Evolutionary conservation across 257 asterid genomes (phyloP), one percentile per base, ranked within the genome.

Genomic region (Jaltomata sinuosa): DNA sequence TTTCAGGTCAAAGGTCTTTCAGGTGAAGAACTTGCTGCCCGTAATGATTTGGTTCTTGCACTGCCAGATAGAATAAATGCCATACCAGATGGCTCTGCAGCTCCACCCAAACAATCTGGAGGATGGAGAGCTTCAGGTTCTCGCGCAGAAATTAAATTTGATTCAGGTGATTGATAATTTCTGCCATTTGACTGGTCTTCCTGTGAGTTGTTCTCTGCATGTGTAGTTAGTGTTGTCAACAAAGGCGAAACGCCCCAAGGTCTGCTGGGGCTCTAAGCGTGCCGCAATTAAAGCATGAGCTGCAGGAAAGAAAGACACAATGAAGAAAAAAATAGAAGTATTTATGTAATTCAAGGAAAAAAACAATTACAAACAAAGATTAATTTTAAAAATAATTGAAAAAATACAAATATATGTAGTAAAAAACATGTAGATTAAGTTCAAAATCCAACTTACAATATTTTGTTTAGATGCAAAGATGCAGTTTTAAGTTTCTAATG

Each of bases 121-220:
- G 97, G 97, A 36, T 96, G 99, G 99, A 94, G 95, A 69, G 87
- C 94, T 71, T 94, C 98, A 84, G 98, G 94, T 85, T 92, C 99
- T 87, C 98, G 95, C 50, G 69, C 93, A 29, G 99, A 94, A 87
- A 94, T 96, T 80, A 96, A 90, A 90, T 96, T 94, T 88, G 98
- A 93, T 90, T 96, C 99, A 90, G 98, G 99, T 92, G 81, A 83
- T 80, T 84, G 59, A 16, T 59, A 64, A 74, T 29, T 38, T 67
- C 32, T 54, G 65, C 38, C 84, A 64, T 62, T 85, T 45, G 76
- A 79, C 77, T 12, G 59, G 29, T n/a, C 32, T 80, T 84, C 42
- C 57, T 27, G 45, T 47, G 27, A 47, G 61, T 49, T 65, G 71
- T 57, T 62, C 34, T 62, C 79, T 65, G 57, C n/a, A 74, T 45